These are phyloP conservation scores for Tubosaeta sp. DNA, from an alignment of 768 basidiomycete species.

Conservation along the genomic window DNA sequence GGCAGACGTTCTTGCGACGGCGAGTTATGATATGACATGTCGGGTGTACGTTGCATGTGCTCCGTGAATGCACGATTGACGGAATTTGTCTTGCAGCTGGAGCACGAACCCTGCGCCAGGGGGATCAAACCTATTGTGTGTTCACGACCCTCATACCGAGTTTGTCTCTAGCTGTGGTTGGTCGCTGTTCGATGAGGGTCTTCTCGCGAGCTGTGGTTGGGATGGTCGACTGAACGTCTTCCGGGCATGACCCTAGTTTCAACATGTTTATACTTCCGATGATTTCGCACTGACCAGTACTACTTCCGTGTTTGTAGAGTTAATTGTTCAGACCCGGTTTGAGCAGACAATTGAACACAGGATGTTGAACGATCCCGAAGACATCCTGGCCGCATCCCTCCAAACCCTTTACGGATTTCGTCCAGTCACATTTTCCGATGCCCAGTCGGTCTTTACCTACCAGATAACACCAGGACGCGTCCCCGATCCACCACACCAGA, in stretches of 20 bases:
- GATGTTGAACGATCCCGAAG: slow-evolving; percentile 46
- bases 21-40: slow-evolving; percentile 95
- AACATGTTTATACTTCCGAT: neutral
- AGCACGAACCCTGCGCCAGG: slow-evolving; percentile 51
- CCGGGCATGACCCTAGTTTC: slow-evolving; percentile 36
- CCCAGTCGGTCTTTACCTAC: slow-evolving; percentile 53
- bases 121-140: slow-evolving; percentile 52
- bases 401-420: slow-evolving; percentile 56
- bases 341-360: neutral
- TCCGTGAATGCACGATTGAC: neutral
- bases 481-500: slow-evolving; percentile 15
- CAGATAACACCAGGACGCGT: slow-evolving; percentile 16
- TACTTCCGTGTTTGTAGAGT: neutral
- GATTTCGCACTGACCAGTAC: neutral
- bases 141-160: slow-evolving; percentile 89
- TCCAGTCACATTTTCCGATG: slow-evolving; percentile 56
- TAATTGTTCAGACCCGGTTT: neutral
- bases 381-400: slow-evolving; percentile 64
- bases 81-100: slow-evolving; percentile 50
- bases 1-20: slow-evolving; percentile 62
- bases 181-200: slow-evolving; percentile 87
- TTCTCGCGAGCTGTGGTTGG: slow-evolving; percentile 90
- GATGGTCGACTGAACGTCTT: slow-evolving; percentile 82
- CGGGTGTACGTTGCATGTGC: slow-evolving; percentile 60
- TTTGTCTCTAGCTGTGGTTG: slow-evolving; percentile 90